Conservation (phyloP, 495 filamentous ascomycete genomes). For the Physcia stellaris region DNA sequence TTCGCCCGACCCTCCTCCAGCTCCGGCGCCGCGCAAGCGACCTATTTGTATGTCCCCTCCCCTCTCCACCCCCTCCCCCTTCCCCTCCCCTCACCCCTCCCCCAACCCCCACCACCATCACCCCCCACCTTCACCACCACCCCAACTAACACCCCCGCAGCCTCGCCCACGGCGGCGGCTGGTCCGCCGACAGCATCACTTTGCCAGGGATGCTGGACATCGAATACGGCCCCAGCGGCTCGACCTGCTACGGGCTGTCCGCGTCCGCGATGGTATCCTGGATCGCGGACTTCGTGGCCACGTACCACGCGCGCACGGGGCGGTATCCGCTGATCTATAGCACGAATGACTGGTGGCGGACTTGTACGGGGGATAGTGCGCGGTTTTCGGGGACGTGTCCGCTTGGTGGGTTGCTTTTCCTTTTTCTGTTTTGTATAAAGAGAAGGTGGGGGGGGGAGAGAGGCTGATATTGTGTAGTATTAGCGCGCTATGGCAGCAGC, state of each 20-base stretch:
- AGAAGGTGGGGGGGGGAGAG: too few relatives aligned
- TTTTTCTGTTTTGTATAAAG: too few relatives aligned
- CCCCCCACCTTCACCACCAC: constrained; percentile 29
- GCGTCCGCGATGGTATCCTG: constrained; percentile 41
- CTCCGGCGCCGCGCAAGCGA: constrained; percentile 31
- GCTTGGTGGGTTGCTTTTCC: too few relatives aligned
- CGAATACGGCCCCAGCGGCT: constrained; percentile 34
- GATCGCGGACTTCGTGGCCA: constrained; percentile 45
- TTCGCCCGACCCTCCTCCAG: constrained; percentile 40
- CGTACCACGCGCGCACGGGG: constrained; percentile 35
- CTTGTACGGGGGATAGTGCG: constrained; percentile 43
- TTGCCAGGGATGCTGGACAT: constrained; percentile 57
- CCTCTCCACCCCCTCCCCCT: constrained; percentile 14
- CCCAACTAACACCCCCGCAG: constrained; percentile 48
- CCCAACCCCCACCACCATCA: too few relatives aligned
- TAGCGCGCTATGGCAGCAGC: constrained; percentile 37
- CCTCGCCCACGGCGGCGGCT: constrained; percentile 46
- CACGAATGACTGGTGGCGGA: constrained; percentile 47
- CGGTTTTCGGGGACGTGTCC: constrained; percentile 38
- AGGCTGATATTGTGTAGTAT: too few relatives aligned
- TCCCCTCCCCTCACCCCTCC: too few relatives aligned
- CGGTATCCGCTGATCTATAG: constrained; percentile 49
- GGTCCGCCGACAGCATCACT: constrained; percentile 46
- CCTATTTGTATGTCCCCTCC: constrained; percentile 36
- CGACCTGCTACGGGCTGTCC: constrained; percentile 39